Evolutionary conservation across 2,329 filamentous ascomycete species (phyloP).

Genomic region (Chaetomium globosum): DNA sequence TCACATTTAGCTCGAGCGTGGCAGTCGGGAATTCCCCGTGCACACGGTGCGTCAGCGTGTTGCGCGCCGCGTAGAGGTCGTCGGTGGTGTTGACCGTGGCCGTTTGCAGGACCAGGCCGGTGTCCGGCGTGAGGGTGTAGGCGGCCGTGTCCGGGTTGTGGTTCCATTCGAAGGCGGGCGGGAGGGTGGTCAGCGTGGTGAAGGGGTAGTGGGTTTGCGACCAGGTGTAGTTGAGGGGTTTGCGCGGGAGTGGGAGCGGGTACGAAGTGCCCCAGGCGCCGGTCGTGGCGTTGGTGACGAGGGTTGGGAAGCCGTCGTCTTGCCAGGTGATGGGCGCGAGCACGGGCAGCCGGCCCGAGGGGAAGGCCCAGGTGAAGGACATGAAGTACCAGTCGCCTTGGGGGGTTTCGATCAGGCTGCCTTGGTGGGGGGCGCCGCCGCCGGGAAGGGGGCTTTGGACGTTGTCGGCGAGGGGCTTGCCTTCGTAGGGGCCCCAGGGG

Average conservation of each 20-base stretch:
- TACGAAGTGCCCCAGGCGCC: neutral
- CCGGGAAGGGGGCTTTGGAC: neutral
- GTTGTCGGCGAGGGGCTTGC: conserved; percentile 11
- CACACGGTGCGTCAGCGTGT: conserved; percentile 22
- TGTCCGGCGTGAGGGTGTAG: neutral
- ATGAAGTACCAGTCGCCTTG: conserved; percentile 21
- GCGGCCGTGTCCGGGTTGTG: conserved; percentile 18
- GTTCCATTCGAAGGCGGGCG: conserved; percentile 16
- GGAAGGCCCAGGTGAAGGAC: conserved; percentile 22
- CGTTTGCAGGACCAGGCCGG: conserved; percentile 1
- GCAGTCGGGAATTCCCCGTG: conserved; percentile 9
- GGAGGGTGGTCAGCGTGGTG: neutral
- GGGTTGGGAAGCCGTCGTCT: conserved; percentile 8
- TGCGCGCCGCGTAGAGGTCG: conserved; percentile 18
- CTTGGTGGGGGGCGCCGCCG: conserved; percentile 14
- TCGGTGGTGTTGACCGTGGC: neutral
- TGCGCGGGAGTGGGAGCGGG: conserved; percentile 7
- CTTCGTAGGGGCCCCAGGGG: conserved; percentile 20
- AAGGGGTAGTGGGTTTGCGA: neutral
- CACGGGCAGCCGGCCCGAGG: conserved; percentile 11
- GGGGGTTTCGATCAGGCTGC: conserved; percentile 15
- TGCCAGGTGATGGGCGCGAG: conserved; percentile 12
- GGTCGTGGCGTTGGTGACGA: conserved; percentile 4
- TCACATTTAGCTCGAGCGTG: neutral
- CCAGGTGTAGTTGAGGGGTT: conserved; percentile 12